phyloP scores from a whole-genome alignment of 441 rosid species.

The Adansonia gregorii region DNA sequence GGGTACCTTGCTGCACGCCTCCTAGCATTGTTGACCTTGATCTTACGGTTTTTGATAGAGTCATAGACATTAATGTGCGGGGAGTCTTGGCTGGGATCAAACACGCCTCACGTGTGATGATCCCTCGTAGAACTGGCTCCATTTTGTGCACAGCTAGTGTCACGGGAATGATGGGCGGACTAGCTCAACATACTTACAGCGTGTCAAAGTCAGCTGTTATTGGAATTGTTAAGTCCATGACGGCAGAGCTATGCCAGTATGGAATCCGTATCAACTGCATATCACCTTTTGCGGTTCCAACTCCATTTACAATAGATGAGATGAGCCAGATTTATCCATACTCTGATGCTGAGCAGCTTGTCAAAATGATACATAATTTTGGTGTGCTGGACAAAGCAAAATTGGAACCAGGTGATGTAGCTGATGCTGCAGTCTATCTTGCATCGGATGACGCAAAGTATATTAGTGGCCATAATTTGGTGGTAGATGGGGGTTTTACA shows the following conservation, averaged over 20 bases:
- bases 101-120: slow-evolving; percentile 79
- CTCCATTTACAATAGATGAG: slow-evolving; percentile 58
- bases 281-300: slow-evolving; percentile 74
- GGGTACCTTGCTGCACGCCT: slow-evolving; percentile 65
- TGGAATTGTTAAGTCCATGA: slow-evolving; percentile 60
- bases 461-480: slow-evolving; percentile 59
- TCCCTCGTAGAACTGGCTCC: slow-evolving; percentile 61
- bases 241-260: slow-evolving; percentile 65
- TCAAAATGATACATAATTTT: slow-evolving; percentile 42
- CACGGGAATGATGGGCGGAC: slow-evolving; percentile 68
- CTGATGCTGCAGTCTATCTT: slow-evolving; percentile 84
- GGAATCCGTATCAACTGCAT: slow-evolving; percentile 78
- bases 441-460: slow-evolving; percentile 61
- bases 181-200: slow-evolving; percentile 72
- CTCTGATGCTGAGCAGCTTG: slow-evolving; percentile 36
- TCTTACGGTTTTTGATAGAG: slow-evolving; percentile 61
- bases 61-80: slow-evolving; percentile 65
- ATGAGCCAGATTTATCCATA: slow-evolving; percentile 49
- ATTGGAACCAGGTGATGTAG: slow-evolving; percentile 70
- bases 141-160: slow-evolving; percentile 80
- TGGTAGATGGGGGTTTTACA: slow-evolving; percentile 91
- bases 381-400: slow-evolving; percentile 57
- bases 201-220: slow-evolving; percentile 64
- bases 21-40: slow-evolving; percentile 70
- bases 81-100: slow-evolving; percentile 74